Conservation (phyloP, 345 rosid species). For the Erucastrum elatum region DNA sequence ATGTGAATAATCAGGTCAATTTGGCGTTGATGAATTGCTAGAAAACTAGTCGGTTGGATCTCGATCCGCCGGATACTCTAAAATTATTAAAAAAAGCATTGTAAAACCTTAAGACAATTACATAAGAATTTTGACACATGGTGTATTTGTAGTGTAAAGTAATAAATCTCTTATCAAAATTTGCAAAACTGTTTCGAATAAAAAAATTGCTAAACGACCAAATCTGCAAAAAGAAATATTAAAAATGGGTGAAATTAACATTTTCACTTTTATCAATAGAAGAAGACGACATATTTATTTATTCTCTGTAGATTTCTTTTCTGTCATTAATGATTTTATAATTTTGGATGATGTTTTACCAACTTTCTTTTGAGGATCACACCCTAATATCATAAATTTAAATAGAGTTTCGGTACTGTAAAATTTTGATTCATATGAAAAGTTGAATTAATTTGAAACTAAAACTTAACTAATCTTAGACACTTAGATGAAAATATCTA, state of each 20-base stretch:
- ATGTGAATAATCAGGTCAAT: no score
- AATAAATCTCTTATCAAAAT: background rate
- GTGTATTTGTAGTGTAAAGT: background rate
- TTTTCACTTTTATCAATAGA: background rate
- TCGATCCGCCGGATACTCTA: no score
- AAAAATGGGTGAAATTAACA: background rate
- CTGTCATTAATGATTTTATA: background rate
- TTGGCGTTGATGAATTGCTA: no score
- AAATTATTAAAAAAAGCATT: no score
- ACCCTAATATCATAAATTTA: background rate
- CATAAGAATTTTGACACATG: background rate
- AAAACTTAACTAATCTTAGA: background rate
- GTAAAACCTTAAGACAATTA: background rate
- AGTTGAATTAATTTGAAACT: background rate
- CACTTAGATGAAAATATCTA: background rate
- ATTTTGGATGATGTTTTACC: background rate
- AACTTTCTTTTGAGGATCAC: background rate
- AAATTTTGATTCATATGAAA: background rate
- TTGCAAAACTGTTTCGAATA: background rate
- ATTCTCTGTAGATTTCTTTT: background rate
- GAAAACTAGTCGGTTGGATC: no score
- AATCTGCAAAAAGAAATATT: background rate
- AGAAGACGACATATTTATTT: background rate
- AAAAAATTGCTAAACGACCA: no score
- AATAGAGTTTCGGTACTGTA: background rate